Evolutionary conservation across 2,329 filamentous ascomycete genomes (phyloP), one percentile per base, ranked within the genome.

Genomic region (Botryosphaeria agaves): DNA sequence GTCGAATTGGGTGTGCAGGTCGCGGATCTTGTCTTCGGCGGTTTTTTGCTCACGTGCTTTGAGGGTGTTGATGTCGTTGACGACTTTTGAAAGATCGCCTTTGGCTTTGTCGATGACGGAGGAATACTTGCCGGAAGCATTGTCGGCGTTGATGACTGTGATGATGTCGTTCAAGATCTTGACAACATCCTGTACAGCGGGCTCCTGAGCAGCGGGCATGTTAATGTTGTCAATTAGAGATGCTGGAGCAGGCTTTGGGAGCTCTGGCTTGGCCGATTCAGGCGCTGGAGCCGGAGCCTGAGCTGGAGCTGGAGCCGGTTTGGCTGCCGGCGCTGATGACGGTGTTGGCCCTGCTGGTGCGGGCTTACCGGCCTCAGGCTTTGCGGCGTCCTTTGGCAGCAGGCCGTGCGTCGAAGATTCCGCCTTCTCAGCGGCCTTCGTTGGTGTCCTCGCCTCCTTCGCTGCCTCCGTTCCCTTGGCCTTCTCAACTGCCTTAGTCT

Each of bases 121-220:
- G 31, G 72, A 73, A 56, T 89, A 93, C 53, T 78, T 83, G 41
- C 67, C 67, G 38, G 76, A 71, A 34, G 81, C 72, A 36, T 76
- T 72, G 51, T 93, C 87, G 34, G 80, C 79, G 53, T 94, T 93
- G 51, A 94, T 76, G 28, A 91, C 82, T 6, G 81, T 75, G 48
- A 98, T 93, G 44, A 98, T 77, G 53, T 92, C 83, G 58, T 98
- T 98, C 44, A 98, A 68, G 59, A 93, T 87, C 59, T 82, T 87
- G 35, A 92, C 83, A 5, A 98, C 65, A 46, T 95, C 83, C 55
- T 94, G 84, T 14, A 95, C 80, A 20, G 93, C 69, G 17, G 82
- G 80, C 50, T 95, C 87, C 35, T 75, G 72, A 31, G 79, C 82
- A 44, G 83, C 70, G 32, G 71, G 66, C 15, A 91, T 69, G 30